A percentile compares a stretch with the other conserved stretches of the same genome.
phyloP scores from a whole-genome alignment of 352 stramenopile species.

The Phytophthora tubulina region DNA sequence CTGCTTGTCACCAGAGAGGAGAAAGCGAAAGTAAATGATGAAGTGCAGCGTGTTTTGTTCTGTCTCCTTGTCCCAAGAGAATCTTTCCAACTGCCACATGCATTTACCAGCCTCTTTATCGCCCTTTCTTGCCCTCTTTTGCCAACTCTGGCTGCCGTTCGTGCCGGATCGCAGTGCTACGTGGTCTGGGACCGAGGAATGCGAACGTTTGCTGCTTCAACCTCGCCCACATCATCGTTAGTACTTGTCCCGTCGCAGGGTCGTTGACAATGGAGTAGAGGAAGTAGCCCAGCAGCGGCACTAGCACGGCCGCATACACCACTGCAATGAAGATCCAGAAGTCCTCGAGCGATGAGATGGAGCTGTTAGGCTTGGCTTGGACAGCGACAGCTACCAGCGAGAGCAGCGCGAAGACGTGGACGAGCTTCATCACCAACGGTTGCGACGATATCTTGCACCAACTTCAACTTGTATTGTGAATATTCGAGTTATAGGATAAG shows the following conservation, averaged over 20 bases:
- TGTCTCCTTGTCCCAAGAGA: background rate
- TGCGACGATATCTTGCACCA: background rate
- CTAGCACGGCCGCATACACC: constrained; percentile 36
- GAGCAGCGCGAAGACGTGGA: constrained; percentile 1
- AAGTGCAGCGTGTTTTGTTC: background rate
- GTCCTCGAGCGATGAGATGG: constrained; percentile 35
- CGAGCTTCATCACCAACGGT: constrained; percentile 2
- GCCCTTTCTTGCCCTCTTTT: constrained; percentile 27
- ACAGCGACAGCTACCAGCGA: constrained; percentile 10
- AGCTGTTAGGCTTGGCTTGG: constrained; percentile 26
- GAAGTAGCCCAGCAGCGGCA: constrained; percentile 34
- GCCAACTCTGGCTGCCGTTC: constrained; percentile 13
- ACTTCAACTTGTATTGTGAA: constrained; percentile 27
- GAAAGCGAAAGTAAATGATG: background rate
- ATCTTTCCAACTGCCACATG: background rate
- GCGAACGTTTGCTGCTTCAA: constrained; percentile 31
- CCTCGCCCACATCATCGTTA: constrained; percentile 20
- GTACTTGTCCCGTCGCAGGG: constrained; percentile 26
- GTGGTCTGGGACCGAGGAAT: constrained; percentile 33
- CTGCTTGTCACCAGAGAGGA: background rate
- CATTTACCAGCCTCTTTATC: constrained; percentile 11
- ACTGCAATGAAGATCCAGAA: constrained; percentile 33
- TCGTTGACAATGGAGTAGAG: constrained; percentile 27
- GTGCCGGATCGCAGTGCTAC: constrained; percentile 28
- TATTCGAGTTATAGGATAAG: background rate